A percentile compares a stretch with the other conserved stretches of the same genome.
Evolutionary conservation across 2,329 filamentous ascomycete species (phyloP).

Genomic region (Lojkania enalia): DNA sequence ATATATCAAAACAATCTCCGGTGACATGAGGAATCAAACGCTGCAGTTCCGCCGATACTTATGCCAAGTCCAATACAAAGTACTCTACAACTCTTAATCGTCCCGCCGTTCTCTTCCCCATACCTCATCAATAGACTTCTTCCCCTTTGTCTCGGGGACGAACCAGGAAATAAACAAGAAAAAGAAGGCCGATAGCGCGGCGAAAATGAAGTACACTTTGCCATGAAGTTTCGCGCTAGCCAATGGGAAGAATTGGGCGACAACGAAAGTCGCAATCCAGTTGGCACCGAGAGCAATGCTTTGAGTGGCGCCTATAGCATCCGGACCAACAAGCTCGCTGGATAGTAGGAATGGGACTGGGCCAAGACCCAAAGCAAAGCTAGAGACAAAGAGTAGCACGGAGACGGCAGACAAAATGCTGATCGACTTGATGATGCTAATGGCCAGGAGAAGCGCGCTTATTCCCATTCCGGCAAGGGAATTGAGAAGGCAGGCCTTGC

Average conservation of each 20-base stretch:
- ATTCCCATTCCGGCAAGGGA: conserved; percentile 84
- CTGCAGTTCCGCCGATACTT: neutral
- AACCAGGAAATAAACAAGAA: conserved; percentile 71
- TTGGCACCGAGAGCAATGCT: conserved; percentile 85
- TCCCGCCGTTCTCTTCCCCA: conserved; percentile 68
- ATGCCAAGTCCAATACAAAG: neutral
- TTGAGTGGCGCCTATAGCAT: conserved; percentile 89
- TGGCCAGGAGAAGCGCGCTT: conserved; percentile 74
- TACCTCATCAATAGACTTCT: conserved; percentile 83
- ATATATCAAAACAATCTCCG: neutral
- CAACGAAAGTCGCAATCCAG: conserved; percentile 87
- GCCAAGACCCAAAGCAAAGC: conserved; percentile 87
- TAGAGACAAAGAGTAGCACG: conserved; percentile 82
- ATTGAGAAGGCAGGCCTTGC: conserved; percentile 80
- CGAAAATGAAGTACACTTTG: conserved; percentile 91
- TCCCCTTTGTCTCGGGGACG: conserved; percentile 89
- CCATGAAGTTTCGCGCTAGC: conserved; percentile 78
- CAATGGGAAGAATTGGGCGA: conserved; percentile 93
- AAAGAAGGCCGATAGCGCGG: conserved; percentile 69
- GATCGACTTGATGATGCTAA: conserved; percentile 74
- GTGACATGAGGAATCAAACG: neutral
- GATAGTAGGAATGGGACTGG: conserved; percentile 94
- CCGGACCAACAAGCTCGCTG: conserved; percentile 84
- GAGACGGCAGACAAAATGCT: conserved; percentile 79
- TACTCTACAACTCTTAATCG: too few relatives aligned